Conservation (phyloP, 768 basidiomycete species). For the Steccherinum ochraceum region DNA sequence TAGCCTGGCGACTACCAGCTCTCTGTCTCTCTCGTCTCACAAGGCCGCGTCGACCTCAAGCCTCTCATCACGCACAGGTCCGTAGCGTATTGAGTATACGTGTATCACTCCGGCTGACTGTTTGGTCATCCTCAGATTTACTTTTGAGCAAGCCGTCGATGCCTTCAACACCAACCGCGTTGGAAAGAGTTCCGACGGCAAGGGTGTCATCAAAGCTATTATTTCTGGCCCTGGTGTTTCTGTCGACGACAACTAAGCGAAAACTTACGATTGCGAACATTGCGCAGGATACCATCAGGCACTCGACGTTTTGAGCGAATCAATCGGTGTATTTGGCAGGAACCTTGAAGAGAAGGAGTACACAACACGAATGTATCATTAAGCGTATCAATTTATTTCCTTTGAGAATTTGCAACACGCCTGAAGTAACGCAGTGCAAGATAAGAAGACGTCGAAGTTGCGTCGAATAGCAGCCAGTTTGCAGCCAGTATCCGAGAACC, state of each 20-base stretch:
- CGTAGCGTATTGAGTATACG: conserved; percentile 8
- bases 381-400: no score
- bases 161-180: conserved; percentile 79
- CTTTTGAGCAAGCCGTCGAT: conserved; percentile 67
- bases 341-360: no score
- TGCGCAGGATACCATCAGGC: no score
- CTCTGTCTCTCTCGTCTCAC: conserved; percentile 77
- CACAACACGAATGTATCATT: not conserved
- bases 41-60: conserved; percentile 80
- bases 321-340: not conserved
- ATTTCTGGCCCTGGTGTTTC: conserved; percentile 74
- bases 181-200: conserved; percentile 84
- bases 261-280: no score
- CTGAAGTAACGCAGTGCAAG: no score
- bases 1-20: conserved; percentile 82
- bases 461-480: no score
- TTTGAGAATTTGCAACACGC: no score
- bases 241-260: conserved; percentile 32
- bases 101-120: not conserved
- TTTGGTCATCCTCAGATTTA: conserved; percentile 39
- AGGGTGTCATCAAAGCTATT: conserved; percentile 82
- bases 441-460: no score
- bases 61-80: conserved; percentile 87
- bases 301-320: no score
- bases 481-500: no score